Evolutionary conservation across 192 early-diverging fungal species (phyloP).

Genomic region (Umbelopsis vinacea): DNA sequence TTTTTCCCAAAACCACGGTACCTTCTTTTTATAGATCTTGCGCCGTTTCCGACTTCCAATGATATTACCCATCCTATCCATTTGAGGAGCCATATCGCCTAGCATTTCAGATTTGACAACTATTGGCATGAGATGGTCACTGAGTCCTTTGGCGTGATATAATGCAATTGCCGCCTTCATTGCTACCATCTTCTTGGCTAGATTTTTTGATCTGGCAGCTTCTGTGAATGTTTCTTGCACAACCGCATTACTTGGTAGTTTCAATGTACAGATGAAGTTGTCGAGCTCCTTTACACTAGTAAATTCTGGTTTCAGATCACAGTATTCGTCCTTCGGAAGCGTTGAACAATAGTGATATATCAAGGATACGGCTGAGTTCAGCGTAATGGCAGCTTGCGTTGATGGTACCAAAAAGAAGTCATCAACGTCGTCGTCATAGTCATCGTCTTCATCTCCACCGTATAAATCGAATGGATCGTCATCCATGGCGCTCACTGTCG

Average conservation of each 20-base stretch:
- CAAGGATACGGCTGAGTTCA: constrained; percentile 65
- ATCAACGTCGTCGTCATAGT: constrained; percentile 47
- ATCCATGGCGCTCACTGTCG: constrained; percentile 15
- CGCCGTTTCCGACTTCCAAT: constrained; percentile 38
- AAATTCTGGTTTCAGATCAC: constrained; percentile 60
- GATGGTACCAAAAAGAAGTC: constrained; percentile 59
- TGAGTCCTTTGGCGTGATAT: constrained; percentile 68
- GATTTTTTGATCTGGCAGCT: constrained; percentile 54
- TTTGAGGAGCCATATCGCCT: constrained; percentile 26
- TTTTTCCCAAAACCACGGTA: constrained; percentile 48
- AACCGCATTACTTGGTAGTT: constrained; percentile 67
- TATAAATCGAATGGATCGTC: constrained; percentile 19
- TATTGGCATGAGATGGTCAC: constrained; percentile 73
- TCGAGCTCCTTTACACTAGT: constrained; percentile 31
- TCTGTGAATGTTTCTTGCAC: constrained; percentile 57
- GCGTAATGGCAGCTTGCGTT: constrained; percentile 75
- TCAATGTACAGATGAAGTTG: constrained; percentile 54
- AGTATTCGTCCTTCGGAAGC: constrained; percentile 69
- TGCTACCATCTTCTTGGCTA: constrained; percentile 73
- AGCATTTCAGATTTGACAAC: constrained; percentile 30
- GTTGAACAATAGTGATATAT: constrained; percentile 74
- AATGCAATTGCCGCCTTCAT: constrained; percentile 75
- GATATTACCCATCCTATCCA: constrained; percentile 34
- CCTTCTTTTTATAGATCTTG: constrained; percentile 32
- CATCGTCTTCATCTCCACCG: constrained; percentile 31